Base-by-base conservation (phyloP, 2,329 filamentous ascomycete species). In the Fusarium begoniae region DNA sequence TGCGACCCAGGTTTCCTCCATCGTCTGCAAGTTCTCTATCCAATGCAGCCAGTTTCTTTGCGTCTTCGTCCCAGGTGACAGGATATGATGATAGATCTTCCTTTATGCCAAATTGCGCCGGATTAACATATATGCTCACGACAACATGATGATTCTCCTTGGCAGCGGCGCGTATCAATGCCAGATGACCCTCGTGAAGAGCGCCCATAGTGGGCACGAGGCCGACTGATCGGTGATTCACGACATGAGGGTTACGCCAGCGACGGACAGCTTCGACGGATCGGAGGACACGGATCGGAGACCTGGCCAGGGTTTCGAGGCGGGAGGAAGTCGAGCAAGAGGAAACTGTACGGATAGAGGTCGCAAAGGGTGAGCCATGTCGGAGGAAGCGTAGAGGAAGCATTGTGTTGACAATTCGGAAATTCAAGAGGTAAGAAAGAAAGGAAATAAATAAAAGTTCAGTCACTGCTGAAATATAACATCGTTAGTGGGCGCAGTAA, bases 181-280 rank as follows among this genome's bases (percentile, higher is more conserved):
- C 93, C 58, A 98, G 84, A 83, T 99, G 96, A 45, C 96, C 96
- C 63, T 91, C 89, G 83, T 99, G 96, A n/a, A 99, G 88, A 56
- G 96, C 96, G 72, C 96, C 96, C 96, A 99, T 98, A 38, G 96
- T 99, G 4, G 96, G 96, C 41, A 99, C 95, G 35, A 99, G 90
- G 67, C 93, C 94, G 66, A 99, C 91, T 50, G 91, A 91, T 65
- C 92, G 90, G 77, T 92, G 89, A 78, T 91, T 87, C 68, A 90
- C 83, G 41, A 90, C 84, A 69, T 95, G 90, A 45, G 90, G 88
- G 28, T 85, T 87, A 41, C 94, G 91, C 86, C 92, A 93, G 77
- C 87, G 83, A 44, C 94, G 93, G 58, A 98, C 85, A 17, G 90
- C 86, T 20, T 91, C 85, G 67, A 96, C 91, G 81, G 94, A 89